A percentile compares a stretch with the other conserved stretches of the same genome.
These are phyloP conservation scores for Lumnitzera racemosa DNA, from an alignment of 345 rosid genomes.

Conservation along the genomic window DNA sequence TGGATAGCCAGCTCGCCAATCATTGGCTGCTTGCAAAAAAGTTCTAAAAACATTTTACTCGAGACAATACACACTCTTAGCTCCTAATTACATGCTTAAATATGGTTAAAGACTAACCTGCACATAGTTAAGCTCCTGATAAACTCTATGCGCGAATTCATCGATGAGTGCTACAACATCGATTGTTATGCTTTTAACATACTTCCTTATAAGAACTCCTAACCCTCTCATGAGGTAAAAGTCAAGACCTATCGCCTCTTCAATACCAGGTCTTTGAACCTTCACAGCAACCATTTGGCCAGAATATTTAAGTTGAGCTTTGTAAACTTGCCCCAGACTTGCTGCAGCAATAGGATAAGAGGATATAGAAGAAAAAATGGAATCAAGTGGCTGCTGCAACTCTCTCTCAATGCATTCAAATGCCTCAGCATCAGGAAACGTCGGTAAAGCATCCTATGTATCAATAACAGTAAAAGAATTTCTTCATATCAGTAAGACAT, in stretches of 20 bases:
- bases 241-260: conserved; percentile 84
- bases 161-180: conserved; percentile 78
- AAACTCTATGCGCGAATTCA: conserved; percentile 82
- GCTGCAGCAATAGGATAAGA: conserved; percentile 91
- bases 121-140: conserved; percentile 88
- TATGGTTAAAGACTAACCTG: conserved; percentile 43
- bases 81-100: background rate
- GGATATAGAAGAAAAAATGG: conserved; percentile 63
- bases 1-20: no score
- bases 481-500: background rate
- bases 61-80: background rate
- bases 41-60: background rate
- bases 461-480: background rate
- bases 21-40: no score
- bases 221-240: conserved; percentile 77
- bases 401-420: conserved; percentile 84
- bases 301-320: conserved; percentile 70
- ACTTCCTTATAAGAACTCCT: conserved; percentile 58
- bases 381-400: conserved; percentile 61
- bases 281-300: conserved; percentile 83
- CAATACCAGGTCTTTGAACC: conserved; percentile 92
- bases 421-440: conserved; percentile 89
- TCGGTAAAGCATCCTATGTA: conserved; percentile 76
- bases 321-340: conserved; percentile 95
- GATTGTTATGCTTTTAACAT: conserved; percentile 55